Evolutionary conservation across 352 stramenopile genomes (phyloP).

Genomic region (Phytophthora rubi): DNA sequence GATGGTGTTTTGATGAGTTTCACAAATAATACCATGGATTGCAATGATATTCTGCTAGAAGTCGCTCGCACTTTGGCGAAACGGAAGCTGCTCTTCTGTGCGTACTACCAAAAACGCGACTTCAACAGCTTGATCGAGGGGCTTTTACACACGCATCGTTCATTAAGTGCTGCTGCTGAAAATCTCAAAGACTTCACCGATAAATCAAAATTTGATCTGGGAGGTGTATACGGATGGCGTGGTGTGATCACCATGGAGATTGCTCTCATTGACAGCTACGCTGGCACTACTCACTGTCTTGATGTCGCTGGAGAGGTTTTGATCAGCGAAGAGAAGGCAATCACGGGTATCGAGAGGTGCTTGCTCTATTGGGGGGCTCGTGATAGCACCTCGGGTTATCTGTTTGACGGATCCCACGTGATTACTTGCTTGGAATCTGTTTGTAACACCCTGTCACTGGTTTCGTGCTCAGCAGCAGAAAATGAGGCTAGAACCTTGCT

Average conservation of each 20-base stretch:
- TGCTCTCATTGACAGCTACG: slow-evolving; percentile 47
- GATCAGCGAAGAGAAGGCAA: slow-evolving; percentile 43
- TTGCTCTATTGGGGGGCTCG: slow-evolving; percentile 39
- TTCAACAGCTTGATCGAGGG: slow-evolving; percentile 20
- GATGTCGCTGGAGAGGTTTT: slow-evolving; percentile 6
- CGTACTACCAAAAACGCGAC: slow-evolving; percentile 41
- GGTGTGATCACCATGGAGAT: slow-evolving; percentile 69
- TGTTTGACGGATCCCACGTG: slow-evolving; percentile 47
- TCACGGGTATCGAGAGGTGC: slow-evolving; percentile 58
- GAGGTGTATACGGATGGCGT: slow-evolving; percentile 64
- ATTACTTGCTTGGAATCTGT: slow-evolving; percentile 57
- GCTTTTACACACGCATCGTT: slow-evolving; percentile 33
- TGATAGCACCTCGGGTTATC: slow-evolving; percentile 9
- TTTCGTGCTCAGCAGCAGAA: slow-evolving; percentile 58
- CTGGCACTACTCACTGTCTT: slow-evolving; percentile 2
- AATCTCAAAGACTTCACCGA: slow-evolving; percentile 9
- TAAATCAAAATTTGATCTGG: slow-evolving; percentile 40
- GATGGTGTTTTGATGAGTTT: slow-evolving; percentile 33
- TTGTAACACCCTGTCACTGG: slow-evolving; percentile 59
- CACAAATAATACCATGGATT: neutral
- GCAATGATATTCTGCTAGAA: slow-evolving; percentile 17
- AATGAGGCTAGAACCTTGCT: slow-evolving; percentile 44
- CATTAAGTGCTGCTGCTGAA: slow-evolving; percentile 35
- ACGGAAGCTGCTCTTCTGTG: slow-evolving; percentile 46
- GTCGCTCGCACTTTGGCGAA: slow-evolving; percentile 38